These are phyloP conservation scores for Cynanchum wilfordii DNA, from an alignment of 257 asterid species.

Conservation along the genomic window DNA sequence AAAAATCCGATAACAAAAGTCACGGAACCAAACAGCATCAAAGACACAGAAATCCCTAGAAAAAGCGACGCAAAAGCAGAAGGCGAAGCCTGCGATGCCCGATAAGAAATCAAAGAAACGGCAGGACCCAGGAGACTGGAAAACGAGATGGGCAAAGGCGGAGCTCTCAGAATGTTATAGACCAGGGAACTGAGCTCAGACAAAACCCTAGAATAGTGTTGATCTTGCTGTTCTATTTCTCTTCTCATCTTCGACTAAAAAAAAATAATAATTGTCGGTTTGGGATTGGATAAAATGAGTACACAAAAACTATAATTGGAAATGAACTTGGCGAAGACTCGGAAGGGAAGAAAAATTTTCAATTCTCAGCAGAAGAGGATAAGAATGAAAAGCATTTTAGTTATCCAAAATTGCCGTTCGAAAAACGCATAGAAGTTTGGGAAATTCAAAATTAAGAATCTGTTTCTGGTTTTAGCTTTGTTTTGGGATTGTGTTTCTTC, in stretches of 20 bases:
- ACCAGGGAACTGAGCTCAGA: slow-evolving; percentile 48
- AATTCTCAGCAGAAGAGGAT: not conserved
- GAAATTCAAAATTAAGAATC: not conserved
- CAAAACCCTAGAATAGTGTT: slow-evolving; percentile 24
- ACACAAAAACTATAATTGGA: not conserved
- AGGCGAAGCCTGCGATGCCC: slow-evolving; percentile 31
- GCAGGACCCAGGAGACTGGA: slow-evolving; percentile 17
- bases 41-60: slow-evolving; percentile 43
- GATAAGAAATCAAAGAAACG: slow-evolving; percentile 17
- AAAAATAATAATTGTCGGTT: not conserved
- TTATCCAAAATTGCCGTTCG: too few species aligned
- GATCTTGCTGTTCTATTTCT: slow-evolving; percentile 21
- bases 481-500: not conserved
- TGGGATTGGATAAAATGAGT: not conserved
- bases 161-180: slow-evolving; percentile 29
- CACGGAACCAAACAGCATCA: slow-evolving; percentile 55
- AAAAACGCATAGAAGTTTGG: not conserved
- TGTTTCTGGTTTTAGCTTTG: not conserved
- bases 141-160: slow-evolving; percentile 28
- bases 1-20: slow-evolving; percentile 45
- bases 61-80: slow-evolving; percentile 51
- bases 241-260: not conserved
- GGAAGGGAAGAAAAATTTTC: not conserved
- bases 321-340: not conserved
- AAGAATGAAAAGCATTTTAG: not conserved